phyloP scores from a whole-genome alignment of 2,329 filamentous ascomycete genomes.

The Phialocephala subalpina region DNA sequence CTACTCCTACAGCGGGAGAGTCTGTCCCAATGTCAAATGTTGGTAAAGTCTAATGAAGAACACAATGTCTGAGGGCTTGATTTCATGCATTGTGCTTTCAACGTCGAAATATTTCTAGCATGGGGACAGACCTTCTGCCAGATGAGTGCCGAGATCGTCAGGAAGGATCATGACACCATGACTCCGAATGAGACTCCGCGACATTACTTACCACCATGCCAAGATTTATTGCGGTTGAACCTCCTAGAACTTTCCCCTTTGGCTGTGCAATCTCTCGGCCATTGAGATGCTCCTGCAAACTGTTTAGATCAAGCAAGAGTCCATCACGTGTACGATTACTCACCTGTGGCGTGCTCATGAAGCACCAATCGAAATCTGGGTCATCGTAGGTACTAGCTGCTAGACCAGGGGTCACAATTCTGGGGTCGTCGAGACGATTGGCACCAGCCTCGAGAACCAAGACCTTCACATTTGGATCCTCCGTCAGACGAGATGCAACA shows the following conservation, averaged over 20 bases:
- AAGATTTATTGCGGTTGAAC: slow-evolving; percentile 45
- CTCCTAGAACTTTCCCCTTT: slow-evolving; percentile 47
- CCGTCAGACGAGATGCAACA: slow-evolving; percentile 58
- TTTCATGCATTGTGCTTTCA: too few species aligned
- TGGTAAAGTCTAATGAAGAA: too few species aligned
- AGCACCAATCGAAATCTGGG: slow-evolving; percentile 49
- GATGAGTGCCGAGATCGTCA: too few species aligned
- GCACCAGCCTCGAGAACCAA: slow-evolving; percentile 56
- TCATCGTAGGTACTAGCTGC: slow-evolving; percentile 43
- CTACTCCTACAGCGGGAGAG: too few species aligned
- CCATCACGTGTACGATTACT: slow-evolving; percentile 1
- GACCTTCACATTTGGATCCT: slow-evolving; percentile 54
- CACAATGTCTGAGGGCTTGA: too few species aligned
- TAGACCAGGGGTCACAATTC: slow-evolving; percentile 48
- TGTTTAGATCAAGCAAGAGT: slow-evolving; percentile 26
- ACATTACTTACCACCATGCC: slow-evolving; percentile 11
- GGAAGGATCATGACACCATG: too few species aligned
- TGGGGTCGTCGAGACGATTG: slow-evolving; percentile 45
- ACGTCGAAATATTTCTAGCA: too few species aligned
- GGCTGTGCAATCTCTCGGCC: slow-evolving; percentile 30
- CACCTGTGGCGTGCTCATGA: slow-evolving; percentile 47
- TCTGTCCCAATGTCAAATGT: too few species aligned
- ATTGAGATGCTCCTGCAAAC: slow-evolving; percentile 31
- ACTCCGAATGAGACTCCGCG: background rate
- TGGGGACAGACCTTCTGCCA: too few species aligned